These are phyloP conservation scores for Pulveroboletus sp. DNA, from an alignment of 768 basidiomycete species.

Conservation along the genomic window DNA sequence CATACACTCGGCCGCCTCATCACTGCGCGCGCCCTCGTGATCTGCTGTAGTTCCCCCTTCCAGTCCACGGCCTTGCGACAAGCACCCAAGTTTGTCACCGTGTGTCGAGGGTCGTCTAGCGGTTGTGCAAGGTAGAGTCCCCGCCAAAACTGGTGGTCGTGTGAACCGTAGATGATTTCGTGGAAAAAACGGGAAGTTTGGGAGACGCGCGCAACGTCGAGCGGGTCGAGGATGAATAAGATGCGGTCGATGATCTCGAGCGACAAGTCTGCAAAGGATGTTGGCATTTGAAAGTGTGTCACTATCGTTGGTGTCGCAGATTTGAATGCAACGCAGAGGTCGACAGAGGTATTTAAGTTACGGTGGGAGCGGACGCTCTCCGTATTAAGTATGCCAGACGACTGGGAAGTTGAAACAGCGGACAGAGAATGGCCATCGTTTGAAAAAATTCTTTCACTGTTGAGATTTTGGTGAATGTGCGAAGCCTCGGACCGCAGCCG, in stretches of 20 bases:
- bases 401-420: conserved; percentile 17
- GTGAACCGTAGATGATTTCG: conserved; percentile 47
- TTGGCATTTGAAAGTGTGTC: too few relatives aligned
- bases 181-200: conserved; percentile 47
- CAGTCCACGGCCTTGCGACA: conserved; percentile 41
- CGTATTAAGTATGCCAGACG: conserved; percentile 11
- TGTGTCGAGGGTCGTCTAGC: conserved; percentile 62
- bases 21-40: conserved; percentile 55
- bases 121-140: conserved; percentile 59
- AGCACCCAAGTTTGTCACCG: conserved; percentile 36
- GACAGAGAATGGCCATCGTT: conserved; percentile 4
- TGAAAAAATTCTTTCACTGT: conserved; percentile 29
- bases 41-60: conserved; percentile 50
- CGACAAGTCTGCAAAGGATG: conserved; percentile 42
- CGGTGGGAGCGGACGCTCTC: background rate
- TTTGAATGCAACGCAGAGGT: background rate
- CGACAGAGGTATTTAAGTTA: background rate
- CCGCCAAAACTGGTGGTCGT: conserved; percentile 52
- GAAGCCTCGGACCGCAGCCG: background rate
- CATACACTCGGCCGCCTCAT: conserved; percentile 34
- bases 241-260: conserved; percentile 60
- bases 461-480: background rate
- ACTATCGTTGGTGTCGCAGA: background rate
- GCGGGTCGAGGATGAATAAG: conserved; percentile 55
- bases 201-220: conserved; percentile 52